A percentile compares a stretch with the other conserved stretches of the same genome.
Evolutionary conservation across 352 stramenopile species (phyloP).

Genomic region (Globisporangium abappressorium): DNA sequence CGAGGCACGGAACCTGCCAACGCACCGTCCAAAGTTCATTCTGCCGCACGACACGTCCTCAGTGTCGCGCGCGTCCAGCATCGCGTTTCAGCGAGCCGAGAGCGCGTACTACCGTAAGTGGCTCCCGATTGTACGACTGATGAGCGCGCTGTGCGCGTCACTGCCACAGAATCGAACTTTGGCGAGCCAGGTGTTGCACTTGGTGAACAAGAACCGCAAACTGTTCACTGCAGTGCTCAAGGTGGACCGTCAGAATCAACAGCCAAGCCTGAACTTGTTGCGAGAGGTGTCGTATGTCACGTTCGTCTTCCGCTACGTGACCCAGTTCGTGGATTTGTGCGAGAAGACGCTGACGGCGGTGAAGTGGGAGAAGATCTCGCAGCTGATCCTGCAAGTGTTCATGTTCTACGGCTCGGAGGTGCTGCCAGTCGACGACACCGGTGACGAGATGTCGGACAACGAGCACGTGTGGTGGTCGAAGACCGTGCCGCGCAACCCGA

Average conservation of each 20-base stretch:
- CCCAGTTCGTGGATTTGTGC: constrained; percentile 69
- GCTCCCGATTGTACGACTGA: constrained; percentile 62
- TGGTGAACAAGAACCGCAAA: constrained; percentile 71
- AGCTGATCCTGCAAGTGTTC: constrained; percentile 64
- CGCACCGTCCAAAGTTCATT: constrained; percentile 62
- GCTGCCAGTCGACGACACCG: constrained; percentile 30
- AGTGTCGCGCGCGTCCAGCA: constrained; percentile 29
- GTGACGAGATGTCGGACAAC: constrained; percentile 30
- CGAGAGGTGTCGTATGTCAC: constrained; percentile 74
- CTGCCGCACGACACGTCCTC: constrained; percentile 31
- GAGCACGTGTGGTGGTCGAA: constrained; percentile 58
- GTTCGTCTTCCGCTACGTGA: constrained; percentile 78
- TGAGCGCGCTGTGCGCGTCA: constrained; percentile 56
- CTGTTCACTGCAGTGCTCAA: constrained; percentile 68
- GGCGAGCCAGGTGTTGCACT: constrained; percentile 49
- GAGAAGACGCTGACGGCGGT: constrained; percentile 47
- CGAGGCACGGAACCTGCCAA: constrained; percentile 60
- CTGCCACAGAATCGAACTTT: constrained; percentile 70
- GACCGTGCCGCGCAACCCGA: constrained; percentile 29
- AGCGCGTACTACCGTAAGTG: constrained; percentile 74
- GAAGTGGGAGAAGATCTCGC: constrained; percentile 80
- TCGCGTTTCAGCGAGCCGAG: constrained; percentile 60
- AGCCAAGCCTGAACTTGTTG: constrained; percentile 54
- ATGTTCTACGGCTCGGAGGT: constrained; percentile 61
- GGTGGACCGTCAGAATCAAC: constrained; percentile 36